Evolutionary conservation across 2,329 filamentous ascomycete genomes (phyloP), one percentile per base, ranked within the genome.

Genomic region (Colletotrichum sojae): DNA sequence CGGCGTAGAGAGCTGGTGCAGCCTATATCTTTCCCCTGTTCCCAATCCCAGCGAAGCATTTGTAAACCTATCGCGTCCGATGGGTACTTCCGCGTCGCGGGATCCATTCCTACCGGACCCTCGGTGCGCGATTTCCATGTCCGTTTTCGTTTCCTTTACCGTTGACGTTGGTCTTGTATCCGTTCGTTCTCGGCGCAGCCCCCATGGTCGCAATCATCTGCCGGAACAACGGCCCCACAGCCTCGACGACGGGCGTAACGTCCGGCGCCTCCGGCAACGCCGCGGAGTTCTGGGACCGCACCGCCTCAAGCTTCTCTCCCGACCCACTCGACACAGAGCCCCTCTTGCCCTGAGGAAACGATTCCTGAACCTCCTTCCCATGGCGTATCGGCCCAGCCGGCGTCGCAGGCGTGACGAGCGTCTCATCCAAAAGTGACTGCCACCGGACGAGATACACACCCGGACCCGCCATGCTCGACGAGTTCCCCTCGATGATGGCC

Each of bases 381-480:
- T 71, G 76, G 0, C 91, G 83, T 0, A 91, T 78, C 1, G 83
- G 81, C 0, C 91, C 90, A 1, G 79, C 75, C 0, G 83, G 77
- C 1, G 80, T 83, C 0, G 81, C 84, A 0, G 93, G 91, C 1
- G 91, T 92, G 70, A 95, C 90, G 53, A 85, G 78, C 0, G 92
- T 93, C n/a, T 85, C 82, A 75, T 94, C 90, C 3, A 95, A 82
- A 6, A 94, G 82, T 1, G 87, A 83, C 76, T 94, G 91, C 92
- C 93, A 95, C 57, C 89, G 86, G 1, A 88, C 85, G 25, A 94
- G 86, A 75, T 92, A 95, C 54, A 92, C 88, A 1, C 93, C 93
- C 0, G 93, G 92, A 0, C 92, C 92, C 25, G 84, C 84, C 61
- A 86, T 71, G 49, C 58, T 72, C 40, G 61, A 64, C 53, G 75